Evolutionary conservation across 1,139 yeast species (phyloP), one percentile per base, ranked within the genome.

Genomic region (Hansenula sp.): DNA sequence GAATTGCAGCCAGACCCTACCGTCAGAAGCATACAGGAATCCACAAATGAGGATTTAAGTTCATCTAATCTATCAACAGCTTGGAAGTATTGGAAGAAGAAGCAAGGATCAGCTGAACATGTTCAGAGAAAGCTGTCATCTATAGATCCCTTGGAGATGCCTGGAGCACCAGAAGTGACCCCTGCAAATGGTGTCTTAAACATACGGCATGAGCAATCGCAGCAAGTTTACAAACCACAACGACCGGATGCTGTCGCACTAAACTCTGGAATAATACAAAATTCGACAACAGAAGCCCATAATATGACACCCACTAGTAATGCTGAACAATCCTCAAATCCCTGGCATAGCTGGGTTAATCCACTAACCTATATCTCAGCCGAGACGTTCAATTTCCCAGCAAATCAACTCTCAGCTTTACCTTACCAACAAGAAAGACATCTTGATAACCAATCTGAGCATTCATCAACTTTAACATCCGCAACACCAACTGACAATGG

Each of bases 31-130:
- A n/a, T n/a, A 8, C 36, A 32, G 27, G 25, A 17, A 11, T 16
- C 36, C 7, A 12, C 31, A 15, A 27, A 18, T 6, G 38, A 29
- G 10, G 45, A 39, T 3, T 15, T 21, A n/a, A 18, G 33, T 2
- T 18, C 36, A 5, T 34, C 34, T 17, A 32, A 18, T 12, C 25
- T 49, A 41, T 37, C 55, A 19, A 48, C 47, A 33, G 48, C 55
- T 37, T 54, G 58, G 58, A 39, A 44, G 12, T 40, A 46, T 39
- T 52, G 58, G 58, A 54, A 54, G 46, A 46, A 41, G 37, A 42
- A 43, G n/a, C 54, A 52, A 40, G 56, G 57, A 16, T 52, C 57
- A 0, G 54, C 53, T 3, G 54, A 50, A 28, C 40, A 46, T 18
- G 40, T 36, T 1, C 38, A 36, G 36, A 44, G 51, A 17, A 46